Base-by-base conservation (phyloP, 495 filamentous ascomycete genomes). In the Sporormia fimetaria region DNA sequence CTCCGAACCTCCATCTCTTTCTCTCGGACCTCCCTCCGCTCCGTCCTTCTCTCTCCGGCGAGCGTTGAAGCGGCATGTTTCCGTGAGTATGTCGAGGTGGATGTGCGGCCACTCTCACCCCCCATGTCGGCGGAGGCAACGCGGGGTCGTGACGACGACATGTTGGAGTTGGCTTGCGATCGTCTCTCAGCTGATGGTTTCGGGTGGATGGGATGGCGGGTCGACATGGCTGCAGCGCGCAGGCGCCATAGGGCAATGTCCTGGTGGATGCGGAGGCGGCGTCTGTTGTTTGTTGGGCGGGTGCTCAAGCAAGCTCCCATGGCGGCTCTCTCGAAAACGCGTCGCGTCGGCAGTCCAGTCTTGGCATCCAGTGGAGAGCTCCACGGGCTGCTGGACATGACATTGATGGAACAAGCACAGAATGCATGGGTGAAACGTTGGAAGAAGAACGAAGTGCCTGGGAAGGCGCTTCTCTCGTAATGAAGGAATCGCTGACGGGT, bases 1-100 rank as follows among this genome's bases (percentile, higher is more conserved):
- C 77, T 67, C 48, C 71, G 61, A 9, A 75, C 71, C 33, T 78
- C 40, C 1, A 38, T 48, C 30, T 58, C 55, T 21, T 45, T 20
- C 21, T 54, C 51, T 11, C 43, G 26, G 2, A 48, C 44, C 20
- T 53, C 43, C 17, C 36, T 52, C 30, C 40, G 49, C 32, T 58
- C 55, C 1, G 42, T 50, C 2, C 55, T 43, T 16, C 46, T 21
- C 32, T 58, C 52, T 5, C 40, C 41, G 7, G 27, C 34, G 3
- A 42, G 31, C 6, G 35, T 37, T n/a, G 29, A 25, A 7, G 30
- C 38, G 4, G 51, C 46, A 6, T 36, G 33, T 27, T 35, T 54
- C 26, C 48, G 40, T 29, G 52, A 23, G 40, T 60, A 44, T 15
- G 37, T 23, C 9, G 29, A 35, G 16, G 43, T 54, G 10, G 54